phyloP scores from a whole-genome alignment of 2,329 filamentous ascomycete species.

The Tympanopsis confertula region DNA sequence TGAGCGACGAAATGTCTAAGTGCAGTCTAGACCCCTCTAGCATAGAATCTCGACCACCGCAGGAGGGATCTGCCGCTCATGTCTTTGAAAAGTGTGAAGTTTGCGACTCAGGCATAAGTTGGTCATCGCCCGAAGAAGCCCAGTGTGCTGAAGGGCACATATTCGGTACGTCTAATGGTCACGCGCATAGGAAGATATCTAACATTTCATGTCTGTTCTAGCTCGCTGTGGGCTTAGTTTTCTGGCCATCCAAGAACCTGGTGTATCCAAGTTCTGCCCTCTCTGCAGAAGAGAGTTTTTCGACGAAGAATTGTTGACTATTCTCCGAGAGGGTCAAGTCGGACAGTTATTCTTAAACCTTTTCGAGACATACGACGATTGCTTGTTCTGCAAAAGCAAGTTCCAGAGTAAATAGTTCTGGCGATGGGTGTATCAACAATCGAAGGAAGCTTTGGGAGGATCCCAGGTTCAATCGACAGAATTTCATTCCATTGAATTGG shows the following conservation, averaged over 20 bases:
- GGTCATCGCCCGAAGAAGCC: not conserved
- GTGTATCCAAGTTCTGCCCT: not conserved
- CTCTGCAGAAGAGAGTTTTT: not conserved
- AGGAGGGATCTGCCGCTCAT: not conserved
- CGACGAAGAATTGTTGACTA: not conserved
- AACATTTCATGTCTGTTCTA: no score
- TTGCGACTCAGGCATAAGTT: not conserved
- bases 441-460: no score
- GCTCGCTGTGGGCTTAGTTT: not conserved
- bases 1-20: not conserved
- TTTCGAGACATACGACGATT: not conserved
- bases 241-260: not conserved
- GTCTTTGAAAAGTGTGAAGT: not conserved
- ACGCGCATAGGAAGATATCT: no score
- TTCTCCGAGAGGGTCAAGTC: not conserved
- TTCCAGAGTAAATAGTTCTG: no score
- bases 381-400: not conserved
- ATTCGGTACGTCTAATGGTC: not conserved
- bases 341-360: not conserved
- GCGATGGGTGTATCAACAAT: no score
- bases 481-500: no score
- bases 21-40: no score
- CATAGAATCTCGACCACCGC: no score
- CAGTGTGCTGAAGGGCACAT: not conserved
- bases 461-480: no score